Evolutionary conservation across 2,329 filamentous ascomycete genomes (phyloP).

Genomic region (Fusarium miscanthi): DNA sequence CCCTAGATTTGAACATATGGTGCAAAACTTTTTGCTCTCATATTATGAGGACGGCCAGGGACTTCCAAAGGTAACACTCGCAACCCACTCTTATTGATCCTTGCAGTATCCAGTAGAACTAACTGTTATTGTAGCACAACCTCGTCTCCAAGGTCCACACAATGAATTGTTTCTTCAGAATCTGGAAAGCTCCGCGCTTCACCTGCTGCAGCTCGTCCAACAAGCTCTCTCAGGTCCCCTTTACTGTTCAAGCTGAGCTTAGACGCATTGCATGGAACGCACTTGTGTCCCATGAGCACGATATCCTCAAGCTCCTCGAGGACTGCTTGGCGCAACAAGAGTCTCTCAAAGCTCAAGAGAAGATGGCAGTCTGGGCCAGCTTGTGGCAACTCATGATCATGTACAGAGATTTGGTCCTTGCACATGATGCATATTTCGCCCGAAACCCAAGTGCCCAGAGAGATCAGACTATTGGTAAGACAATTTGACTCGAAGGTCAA

Average conservation of each 20-base stretch:
- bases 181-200: slow-evolving; percentile 59
- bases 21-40: slow-evolving; percentile 53
- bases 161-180: slow-evolving; percentile 62
- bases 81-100: slow-evolving; percentile 6
- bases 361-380: slow-evolving; percentile 59
- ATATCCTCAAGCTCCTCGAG: slow-evolving; percentile 56
- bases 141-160: slow-evolving; percentile 58
- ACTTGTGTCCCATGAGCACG: slow-evolving; percentile 52
- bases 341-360: slow-evolving; percentile 53
- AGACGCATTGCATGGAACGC: slow-evolving; percentile 54
- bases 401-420: slow-evolving; percentile 56
- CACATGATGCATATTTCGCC: slow-evolving; percentile 46
- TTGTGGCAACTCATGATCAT: slow-evolving; percentile 63
- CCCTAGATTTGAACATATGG: slow-evolving; percentile 48
- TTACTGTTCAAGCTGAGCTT: slow-evolving; percentile 56
- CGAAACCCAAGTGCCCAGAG: slow-evolving; percentile 37
- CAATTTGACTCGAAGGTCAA: neutral
- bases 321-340: slow-evolving; percentile 53
- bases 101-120: slow-evolving; percentile 18
- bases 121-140: slow-evolving; percentile 50
- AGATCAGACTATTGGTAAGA: slow-evolving; percentile 42
- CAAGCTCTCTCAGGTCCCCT: slow-evolving; percentile 51
- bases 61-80: slow-evolving; percentile 53
- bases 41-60: slow-evolving; percentile 52
- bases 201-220: slow-evolving; percentile 54